These are phyloP conservation scores for Wallacemonas sp. DNA, from an alignment of 208 protist species.

Conservation along the genomic window DNA sequence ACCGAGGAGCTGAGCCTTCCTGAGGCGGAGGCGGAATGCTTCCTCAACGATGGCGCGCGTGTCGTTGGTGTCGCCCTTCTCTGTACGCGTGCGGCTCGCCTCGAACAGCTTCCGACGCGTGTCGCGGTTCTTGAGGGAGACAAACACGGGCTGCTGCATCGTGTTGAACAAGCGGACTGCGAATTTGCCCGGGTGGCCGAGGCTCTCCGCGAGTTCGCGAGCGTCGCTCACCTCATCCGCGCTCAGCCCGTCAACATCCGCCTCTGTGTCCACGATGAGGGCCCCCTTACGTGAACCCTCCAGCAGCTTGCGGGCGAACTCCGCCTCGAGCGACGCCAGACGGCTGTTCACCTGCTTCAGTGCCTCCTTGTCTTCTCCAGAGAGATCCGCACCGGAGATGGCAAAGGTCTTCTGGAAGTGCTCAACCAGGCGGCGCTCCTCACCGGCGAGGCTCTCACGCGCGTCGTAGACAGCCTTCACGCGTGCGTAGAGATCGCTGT, in stretches of 20 bases:
- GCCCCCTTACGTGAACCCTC: conserved; percentile 22
- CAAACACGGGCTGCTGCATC: conserved; percentile 48
- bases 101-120: conserved; percentile 40
- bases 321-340: conserved; percentile 30
- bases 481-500: conserved; percentile 38
- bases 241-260: conserved; percentile 37
- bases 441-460: conserved; percentile 23
- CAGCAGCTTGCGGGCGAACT: conserved; percentile 38
- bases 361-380: conserved; percentile 26
- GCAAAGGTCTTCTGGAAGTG: conserved; percentile 28
- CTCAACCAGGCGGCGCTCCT: conserved; percentile 33
- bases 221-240: conserved; percentile 28
- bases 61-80: conserved; percentile 23
- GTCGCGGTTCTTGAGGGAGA: conserved; percentile 28
- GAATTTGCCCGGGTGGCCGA: conserved; percentile 38
- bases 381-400: conserved; percentile 33
- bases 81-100: conserved; percentile 24
- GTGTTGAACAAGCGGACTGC: conserved; percentile 49
- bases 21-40: conserved; percentile 31
- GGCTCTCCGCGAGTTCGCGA: conserved; percentile 27
- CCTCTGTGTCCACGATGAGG: conserved; percentile 31
- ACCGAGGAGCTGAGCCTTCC: conserved; percentile 43
- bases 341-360: conserved; percentile 41
- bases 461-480: conserved; percentile 29
- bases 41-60: conserved; percentile 26